These are phyloP conservation scores for Cutaneotrichosporon sp. DNA, from an alignment of 1,284 basidiomycete species.

Conservation along the genomic window DNA sequence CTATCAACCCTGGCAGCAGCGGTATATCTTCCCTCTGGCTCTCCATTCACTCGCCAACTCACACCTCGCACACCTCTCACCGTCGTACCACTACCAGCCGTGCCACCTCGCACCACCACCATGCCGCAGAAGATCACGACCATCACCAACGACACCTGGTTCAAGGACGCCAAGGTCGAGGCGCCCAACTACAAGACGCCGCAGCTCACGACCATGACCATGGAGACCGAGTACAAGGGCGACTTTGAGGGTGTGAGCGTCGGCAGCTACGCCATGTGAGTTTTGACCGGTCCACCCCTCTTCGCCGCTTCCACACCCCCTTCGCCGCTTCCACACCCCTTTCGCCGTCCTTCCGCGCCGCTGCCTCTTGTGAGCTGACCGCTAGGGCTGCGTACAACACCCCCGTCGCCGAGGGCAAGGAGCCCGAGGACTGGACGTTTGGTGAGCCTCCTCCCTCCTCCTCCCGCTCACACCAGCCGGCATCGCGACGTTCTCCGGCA, in stretches of 20 bases:
- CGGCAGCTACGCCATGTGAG: not conserved
- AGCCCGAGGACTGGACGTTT: not conserved
- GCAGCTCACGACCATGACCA: not conserved
- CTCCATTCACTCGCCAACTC: no score
- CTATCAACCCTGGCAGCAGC: no score
- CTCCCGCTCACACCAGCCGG: not conserved
- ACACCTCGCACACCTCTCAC: no score
- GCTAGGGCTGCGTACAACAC: not conserved
- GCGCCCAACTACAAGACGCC: not conserved
- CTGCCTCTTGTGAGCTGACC: no score
- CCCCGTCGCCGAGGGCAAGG: no score
- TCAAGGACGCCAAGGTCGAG: not conserved
- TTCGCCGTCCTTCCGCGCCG: no score
- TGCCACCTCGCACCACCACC: not conserved
- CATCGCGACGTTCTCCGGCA: not conserved
- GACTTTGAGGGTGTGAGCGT: not conserved
- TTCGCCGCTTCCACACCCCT: no score
- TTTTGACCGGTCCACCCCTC: no score
- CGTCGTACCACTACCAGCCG: no score
- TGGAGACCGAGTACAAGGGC: constrained; percentile 5
- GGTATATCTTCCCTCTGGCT: no score
- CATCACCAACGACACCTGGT: constrained; percentile 1
- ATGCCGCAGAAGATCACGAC: not conserved
- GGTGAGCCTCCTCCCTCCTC: not conserved
- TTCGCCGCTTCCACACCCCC: no score